phyloP scores from a whole-genome alignment of 768 basidiomycete genomes.

The Mycena haematopus region DNA sequence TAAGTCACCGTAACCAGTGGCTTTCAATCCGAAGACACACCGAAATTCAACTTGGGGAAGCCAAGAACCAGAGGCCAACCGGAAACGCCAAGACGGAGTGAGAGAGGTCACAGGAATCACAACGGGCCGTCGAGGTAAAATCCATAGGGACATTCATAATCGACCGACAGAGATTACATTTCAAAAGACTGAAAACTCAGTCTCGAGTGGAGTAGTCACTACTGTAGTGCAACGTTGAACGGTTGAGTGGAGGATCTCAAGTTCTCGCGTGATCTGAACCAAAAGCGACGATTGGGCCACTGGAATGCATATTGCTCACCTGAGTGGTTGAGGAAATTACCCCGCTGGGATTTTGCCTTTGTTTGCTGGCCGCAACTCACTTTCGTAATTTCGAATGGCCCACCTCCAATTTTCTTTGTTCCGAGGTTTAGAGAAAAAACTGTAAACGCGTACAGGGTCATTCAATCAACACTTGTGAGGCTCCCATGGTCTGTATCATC shows the following conservation, averaged over 20 bases:
- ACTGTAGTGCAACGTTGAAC: too few species aligned
- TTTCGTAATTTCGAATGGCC: background rate
- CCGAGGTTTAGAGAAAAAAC: slow-evolving; percentile 3
- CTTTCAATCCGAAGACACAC: background rate
- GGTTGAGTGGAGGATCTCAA: too few species aligned
- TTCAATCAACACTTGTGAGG: slow-evolving; percentile 58
- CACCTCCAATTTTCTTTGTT: slow-evolving; percentile 22
- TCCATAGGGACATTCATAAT: background rate
- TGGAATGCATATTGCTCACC: too few species aligned
- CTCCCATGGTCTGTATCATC: slow-evolving; percentile 51
- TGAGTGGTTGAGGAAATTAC: too few species aligned
- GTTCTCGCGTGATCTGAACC: too few species aligned
- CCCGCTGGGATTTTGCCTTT: too few species aligned
- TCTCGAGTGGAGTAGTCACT: too few species aligned
- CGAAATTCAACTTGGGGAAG: too few species aligned
- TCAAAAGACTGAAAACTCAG: too few species aligned
- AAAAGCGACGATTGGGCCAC: too few species aligned
- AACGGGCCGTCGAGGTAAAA: slow-evolving; percentile 1
- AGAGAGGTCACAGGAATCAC: slow-evolving; percentile 8
- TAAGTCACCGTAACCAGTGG: background rate
- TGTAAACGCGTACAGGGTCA: background rate
- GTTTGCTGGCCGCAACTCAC: too few species aligned
- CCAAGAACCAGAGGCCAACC: too few species aligned
- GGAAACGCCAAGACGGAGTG: background rate
- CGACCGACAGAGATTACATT: background rate